phyloP scores from a whole-genome alignment of 2,329 filamentous ascomycete species.

The Diaporthe longicolla region DNA sequence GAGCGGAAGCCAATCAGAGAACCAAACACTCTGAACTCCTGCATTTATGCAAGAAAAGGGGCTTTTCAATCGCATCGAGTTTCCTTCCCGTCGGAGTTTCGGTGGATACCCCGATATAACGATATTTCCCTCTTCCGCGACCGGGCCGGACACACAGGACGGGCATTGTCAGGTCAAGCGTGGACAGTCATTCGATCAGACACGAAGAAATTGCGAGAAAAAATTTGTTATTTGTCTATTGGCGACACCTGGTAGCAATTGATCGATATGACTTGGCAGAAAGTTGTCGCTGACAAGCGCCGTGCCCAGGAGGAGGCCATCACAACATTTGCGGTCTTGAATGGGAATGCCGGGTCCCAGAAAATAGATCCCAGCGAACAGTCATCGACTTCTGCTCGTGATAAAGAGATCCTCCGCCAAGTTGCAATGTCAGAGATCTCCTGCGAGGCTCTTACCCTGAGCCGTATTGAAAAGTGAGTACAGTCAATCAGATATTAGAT shows the following conservation, averaged over 20 bases:
- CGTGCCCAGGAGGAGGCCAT: slow-evolving; percentile 1
- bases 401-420: neutral
- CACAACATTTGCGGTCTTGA: neutral
- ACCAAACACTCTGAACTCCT: too few species aligned
- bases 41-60: neutral
- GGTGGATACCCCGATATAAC: neutral
- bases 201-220: neutral
- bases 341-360: neutral
- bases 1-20: neutral
- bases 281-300: slow-evolving; percentile 36
- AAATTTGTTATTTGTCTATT: neutral
- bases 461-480: slow-evolving; percentile 25
- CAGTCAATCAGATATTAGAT: neutral
- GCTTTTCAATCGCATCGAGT: neutral
- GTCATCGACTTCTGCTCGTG: neutral
- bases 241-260: neutral
- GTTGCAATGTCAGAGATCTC: neutral
- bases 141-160: slow-evolving; percentile 3
- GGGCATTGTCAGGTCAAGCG: neutral
- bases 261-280: slow-evolving; percentile 24
- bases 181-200: neutral
- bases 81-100: neutral
- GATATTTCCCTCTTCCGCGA: neutral
- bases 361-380: neutral
- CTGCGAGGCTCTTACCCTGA: neutral